A percentile compares a stretch with the other conserved stretches of the same genome.
Conservation (phyloP, 805 yeast species). For the Dipodascopsis tothii region DNA sequence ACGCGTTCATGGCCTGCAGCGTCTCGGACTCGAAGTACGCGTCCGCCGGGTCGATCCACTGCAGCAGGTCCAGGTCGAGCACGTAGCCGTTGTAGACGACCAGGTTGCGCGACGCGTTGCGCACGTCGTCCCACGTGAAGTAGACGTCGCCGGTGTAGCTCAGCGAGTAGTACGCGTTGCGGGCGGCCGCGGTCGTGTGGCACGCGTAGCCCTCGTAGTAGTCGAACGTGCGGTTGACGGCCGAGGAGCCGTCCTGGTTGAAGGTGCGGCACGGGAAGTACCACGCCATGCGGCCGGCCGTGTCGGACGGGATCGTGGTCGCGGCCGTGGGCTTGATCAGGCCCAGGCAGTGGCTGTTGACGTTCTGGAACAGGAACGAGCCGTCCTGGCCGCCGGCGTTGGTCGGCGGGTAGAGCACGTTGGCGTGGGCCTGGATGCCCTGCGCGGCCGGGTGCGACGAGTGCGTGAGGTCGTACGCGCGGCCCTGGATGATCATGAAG, state of each 20-base stretch:
- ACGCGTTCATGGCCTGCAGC: conserved; percentile 35
- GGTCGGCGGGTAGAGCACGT: conserved; percentile 73
- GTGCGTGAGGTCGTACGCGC: conserved; percentile 61
- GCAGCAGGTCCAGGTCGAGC: conserved; percentile 65
- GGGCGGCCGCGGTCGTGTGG: conserved; percentile 66
- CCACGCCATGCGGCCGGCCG: conserved; percentile 70
- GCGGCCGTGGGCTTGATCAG: conserved; percentile 62
- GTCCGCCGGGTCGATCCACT: conserved; percentile 67
- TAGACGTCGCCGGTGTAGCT: conserved; percentile 64
- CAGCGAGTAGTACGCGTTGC: conserved; percentile 58
- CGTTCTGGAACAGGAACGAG: conserved; percentile 79
- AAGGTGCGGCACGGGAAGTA: conserved; percentile 86
- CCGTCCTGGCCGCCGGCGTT: conserved; percentile 86
- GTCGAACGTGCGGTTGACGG: conserved; percentile 51
- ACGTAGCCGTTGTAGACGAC: conserved; percentile 87
- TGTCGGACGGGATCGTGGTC: conserved; percentile 62
- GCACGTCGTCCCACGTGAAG: conserved; percentile 84
- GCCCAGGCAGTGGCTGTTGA: conserved; percentile 80
- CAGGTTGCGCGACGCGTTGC: conserved; percentile 60
- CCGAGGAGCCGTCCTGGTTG: conserved; percentile 61
- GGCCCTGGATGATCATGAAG: conserved; percentile 70
- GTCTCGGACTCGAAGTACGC: conserved; percentile 67
- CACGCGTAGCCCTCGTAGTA: conserved; percentile 86
- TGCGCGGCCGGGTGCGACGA: conserved; percentile 75
- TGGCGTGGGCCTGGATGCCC: conserved; percentile 64